A percentile compares a stretch with the other conserved stretches of the same genome.
Evolutionary conservation across 2,329 filamentous ascomycete genomes (phyloP).

Genomic region (Hymenoscyphus linearis): DNA sequence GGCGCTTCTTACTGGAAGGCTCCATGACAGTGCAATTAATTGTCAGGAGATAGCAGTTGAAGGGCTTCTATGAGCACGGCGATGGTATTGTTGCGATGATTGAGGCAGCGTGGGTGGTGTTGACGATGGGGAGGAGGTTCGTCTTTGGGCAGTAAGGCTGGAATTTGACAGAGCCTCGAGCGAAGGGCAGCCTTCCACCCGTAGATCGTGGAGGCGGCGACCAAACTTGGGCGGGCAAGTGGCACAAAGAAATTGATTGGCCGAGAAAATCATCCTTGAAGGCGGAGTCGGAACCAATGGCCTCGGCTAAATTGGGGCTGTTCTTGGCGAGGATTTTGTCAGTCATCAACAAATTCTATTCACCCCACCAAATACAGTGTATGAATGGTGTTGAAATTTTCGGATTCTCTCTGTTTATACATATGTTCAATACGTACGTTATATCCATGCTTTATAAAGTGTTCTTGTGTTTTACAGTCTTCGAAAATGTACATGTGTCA

Average conservation of each 20-base stretch:
- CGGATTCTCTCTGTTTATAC: not conserved
- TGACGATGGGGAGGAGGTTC: constrained; percentile 16
- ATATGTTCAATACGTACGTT: not conserved
- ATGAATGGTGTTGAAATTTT: not conserved
- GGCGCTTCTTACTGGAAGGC: constrained; percentile 33
- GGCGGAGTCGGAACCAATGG: not conserved
- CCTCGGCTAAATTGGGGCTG: not conserved
- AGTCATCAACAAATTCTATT: not conserved
- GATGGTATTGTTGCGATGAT: constrained; percentile 19
- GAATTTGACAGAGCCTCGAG: constrained; percentile 5
- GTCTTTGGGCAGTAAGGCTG: constrained; percentile 13
- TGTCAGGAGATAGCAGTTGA: constrained; percentile 6
- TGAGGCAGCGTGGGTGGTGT: constrained; percentile 15
- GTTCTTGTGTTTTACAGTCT: no score
- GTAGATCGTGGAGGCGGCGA: not conserved
- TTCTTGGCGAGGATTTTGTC: not conserved
- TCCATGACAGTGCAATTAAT: constrained; percentile 26
- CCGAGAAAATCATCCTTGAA: not conserved
- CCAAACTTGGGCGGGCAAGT: not conserved
- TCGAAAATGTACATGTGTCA: not conserved
- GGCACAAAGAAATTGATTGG: not conserved
- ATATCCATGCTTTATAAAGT: no score
- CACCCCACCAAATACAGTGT: not conserved
- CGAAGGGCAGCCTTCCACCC: constrained; percentile 3
- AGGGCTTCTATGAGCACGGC: not conserved